phyloP scores from a whole-genome alignment of 2,329 filamentous ascomycete genomes.

The Bipolaris cookei region DNA sequence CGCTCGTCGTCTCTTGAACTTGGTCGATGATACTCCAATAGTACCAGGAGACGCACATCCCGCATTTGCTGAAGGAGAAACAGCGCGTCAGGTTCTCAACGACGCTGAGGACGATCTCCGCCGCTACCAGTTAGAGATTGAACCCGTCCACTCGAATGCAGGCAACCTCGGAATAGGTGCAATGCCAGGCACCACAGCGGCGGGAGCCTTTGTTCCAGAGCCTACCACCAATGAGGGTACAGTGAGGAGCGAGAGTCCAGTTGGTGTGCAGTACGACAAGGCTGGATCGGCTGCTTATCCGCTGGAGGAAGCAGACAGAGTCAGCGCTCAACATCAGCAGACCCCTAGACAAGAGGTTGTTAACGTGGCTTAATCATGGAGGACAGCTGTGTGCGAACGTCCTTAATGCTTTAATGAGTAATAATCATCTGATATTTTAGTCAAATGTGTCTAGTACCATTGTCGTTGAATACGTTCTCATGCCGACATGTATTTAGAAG shows the following conservation, averaged over 20 bases:
- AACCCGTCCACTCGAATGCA: constrained; percentile 60
- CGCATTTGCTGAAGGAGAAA: constrained; percentile 68
- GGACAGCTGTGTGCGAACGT: neutral
- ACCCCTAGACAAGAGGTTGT: constrained; percentile 14
- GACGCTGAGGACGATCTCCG: constrained; percentile 90
- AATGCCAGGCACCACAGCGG: constrained; percentile 45
- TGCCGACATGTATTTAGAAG: neutral
- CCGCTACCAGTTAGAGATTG: constrained; percentile 68
- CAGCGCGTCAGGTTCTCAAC: constrained; percentile 84
- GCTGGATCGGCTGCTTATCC: constrained; percentile 38
- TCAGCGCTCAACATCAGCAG: constrained; percentile 28
- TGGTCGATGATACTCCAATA: constrained; percentile 88
- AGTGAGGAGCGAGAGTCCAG: constrained; percentile 29
- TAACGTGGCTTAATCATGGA: constrained; percentile 14
- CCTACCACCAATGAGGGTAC: constrained; percentile 12
- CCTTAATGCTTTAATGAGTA: constrained; percentile 14
- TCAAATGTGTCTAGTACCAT: constrained; percentile 1
- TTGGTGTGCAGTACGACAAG: constrained; percentile 32
- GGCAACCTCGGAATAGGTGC: constrained; percentile 57
- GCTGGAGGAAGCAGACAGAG: constrained; percentile 38
- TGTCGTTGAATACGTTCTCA: neutral
- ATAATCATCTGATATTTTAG: constrained; percentile 22
- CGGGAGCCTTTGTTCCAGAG: constrained; percentile 12
- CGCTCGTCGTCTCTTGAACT: constrained; percentile 79
- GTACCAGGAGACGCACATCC: constrained; percentile 80